Conservation (phyloP, 257 asterid species). For the Fraxinus excelsior region DNA sequence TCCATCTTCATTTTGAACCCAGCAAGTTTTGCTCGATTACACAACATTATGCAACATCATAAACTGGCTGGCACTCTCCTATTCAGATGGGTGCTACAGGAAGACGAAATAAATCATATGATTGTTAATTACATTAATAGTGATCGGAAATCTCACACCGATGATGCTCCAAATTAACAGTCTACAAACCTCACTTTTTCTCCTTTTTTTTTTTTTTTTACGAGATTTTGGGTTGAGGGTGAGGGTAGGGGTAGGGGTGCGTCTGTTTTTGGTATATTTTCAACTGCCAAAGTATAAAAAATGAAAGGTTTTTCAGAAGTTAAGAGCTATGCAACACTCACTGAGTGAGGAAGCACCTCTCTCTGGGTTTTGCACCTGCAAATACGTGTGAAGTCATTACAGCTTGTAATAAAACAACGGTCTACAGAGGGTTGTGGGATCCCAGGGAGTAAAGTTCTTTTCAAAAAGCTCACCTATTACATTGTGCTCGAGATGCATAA, state of each 20-base stretch:
- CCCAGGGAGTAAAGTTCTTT: neutral
- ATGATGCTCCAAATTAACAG: too few relatives aligned
- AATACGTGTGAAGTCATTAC: slow-evolving; percentile 14
- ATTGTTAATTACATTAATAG: too few relatives aligned
- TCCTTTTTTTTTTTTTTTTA: too few relatives aligned
- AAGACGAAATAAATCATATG: too few relatives aligned
- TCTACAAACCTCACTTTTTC: too few relatives aligned
- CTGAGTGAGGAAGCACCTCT: slow-evolving; percentile 42
- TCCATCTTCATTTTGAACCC: too few relatives aligned
- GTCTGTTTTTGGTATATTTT: neutral
- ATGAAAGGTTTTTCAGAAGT: neutral
- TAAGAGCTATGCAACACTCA: slow-evolving; percentile 42
- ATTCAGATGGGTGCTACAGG: too few relatives aligned
- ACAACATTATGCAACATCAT: too few relatives aligned
- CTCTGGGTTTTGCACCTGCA: slow-evolving; percentile 54
- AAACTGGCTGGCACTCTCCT: too few relatives aligned
- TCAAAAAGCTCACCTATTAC: slow-evolving; percentile 66
- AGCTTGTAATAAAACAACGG: neutral
- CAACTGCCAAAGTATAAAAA: neutral
- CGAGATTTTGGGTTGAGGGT: neutral
- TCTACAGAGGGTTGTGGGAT: neutral
- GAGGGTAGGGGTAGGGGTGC: too few relatives aligned
- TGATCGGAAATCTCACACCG: too few relatives aligned
- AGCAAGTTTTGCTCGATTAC: too few relatives aligned
- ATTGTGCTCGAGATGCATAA: slow-evolving; percentile 82